Base-by-base conservation (phyloP, 768 basidiomycete species). In the Mycena indigotica region DNA sequence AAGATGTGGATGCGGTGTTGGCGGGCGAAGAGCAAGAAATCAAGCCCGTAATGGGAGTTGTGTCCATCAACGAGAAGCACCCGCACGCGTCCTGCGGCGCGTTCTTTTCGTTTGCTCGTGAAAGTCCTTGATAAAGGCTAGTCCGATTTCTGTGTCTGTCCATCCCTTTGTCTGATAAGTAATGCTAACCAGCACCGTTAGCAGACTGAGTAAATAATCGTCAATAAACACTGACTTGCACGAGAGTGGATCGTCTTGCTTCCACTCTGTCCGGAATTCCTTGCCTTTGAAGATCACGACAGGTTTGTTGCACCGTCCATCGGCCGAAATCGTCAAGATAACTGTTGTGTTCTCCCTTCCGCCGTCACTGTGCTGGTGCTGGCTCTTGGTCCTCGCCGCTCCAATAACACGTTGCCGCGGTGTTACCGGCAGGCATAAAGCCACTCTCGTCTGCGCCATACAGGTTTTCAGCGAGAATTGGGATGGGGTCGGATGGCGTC, bases 41-140 rank as follows among this genome's bases (percentile, higher is more conserved):
- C 68, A 5, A 49, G 40, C 8, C 70, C 75, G 52, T 72, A 76
- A 53, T 82, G 80, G 0, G 76, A 80, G 51, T 68, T 72, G 55
- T 83, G 81, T 0, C 81, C 76, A 69, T 83, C 78, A 12, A 83
- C 68, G 17, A 77, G 56, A 13, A 82, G 73, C 0, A 77, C 56
- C 0, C 66, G 56, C 3, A 63, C 53, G 4, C 56, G 48, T 5
- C 73, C 72, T 12, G 53, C 55, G 4, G 71, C 72, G 53, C 80
- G 78, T 35, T 12, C 60, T 67, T 16, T 60, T 45, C 19, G 79
- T 82, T 32, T 72, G 62, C n/a, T 54, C 45, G 38, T 81, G 72
- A 56, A 80, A 82, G 19, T 72, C 53, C 58, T 76, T 67, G 23
- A 80, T 71, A 69, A 69, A 79, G 16, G 67, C 65, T 12, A 68